Evolutionary conservation across 306 rosid genomes (phyloP).

Genomic region (Fragaria iinumae): DNA sequence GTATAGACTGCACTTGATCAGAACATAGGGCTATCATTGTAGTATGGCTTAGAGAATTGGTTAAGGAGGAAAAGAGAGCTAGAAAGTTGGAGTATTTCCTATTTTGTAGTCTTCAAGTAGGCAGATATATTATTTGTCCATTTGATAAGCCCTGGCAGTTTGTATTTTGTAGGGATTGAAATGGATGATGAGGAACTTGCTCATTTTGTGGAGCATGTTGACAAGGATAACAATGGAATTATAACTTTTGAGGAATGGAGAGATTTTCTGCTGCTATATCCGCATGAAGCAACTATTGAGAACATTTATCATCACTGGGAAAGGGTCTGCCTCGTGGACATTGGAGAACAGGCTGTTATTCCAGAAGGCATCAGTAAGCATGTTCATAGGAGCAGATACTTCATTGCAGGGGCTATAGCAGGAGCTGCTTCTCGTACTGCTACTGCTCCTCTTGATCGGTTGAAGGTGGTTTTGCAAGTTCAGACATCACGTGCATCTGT

Average conservation of each 20-base stretch:
- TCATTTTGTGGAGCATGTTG: constrained; percentile 92
- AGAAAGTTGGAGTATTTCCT: not conserved
- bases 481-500: constrained; percentile 59
- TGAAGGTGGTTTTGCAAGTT: constrained; percentile 86
- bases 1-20: not conserved
- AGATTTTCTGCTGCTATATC: constrained; percentile 90
- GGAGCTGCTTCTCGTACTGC: constrained; percentile 94
- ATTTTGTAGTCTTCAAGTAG: not conserved
- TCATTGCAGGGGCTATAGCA: constrained; percentile 93
- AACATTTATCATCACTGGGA: constrained; percentile 95
- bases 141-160: constrained; percentile 66
- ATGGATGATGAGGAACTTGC: constrained; percentile 95
- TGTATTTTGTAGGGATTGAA: constrained; percentile 73
- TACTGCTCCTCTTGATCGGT: constrained; percentile 93
- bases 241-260: constrained; percentile 98
- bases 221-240: constrained; percentile 89
- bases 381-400: constrained; percentile 75
- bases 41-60: not conserved
- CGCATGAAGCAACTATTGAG: constrained; percentile 94
- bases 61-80: not conserved
- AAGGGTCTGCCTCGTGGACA: constrained; percentile 89
- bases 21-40: not conserved
- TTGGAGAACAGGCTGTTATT: constrained; percentile 87
- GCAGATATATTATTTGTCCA: constrained; percentile 35
- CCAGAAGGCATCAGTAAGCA: constrained; percentile 87